Conservation (phyloP, 176 grass and related monocot genomes). For the Pontederia crassipes region DNA sequence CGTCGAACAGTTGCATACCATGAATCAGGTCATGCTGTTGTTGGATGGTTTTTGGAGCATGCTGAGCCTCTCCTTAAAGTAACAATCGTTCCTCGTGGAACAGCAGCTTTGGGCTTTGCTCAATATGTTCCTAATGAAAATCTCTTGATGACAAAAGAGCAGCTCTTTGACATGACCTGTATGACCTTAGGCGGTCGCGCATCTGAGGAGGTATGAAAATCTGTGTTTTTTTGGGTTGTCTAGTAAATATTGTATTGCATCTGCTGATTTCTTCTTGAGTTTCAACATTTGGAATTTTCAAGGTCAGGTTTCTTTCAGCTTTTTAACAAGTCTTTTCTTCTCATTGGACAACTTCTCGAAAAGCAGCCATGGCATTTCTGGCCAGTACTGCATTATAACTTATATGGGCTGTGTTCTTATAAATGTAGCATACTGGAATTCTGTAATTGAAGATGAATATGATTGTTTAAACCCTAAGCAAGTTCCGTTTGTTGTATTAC, state of each 20-base stretch:
- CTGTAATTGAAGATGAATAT: no score
- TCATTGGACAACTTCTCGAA: no score
- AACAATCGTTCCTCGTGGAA: conserved; percentile 87
- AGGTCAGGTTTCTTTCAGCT: no score
- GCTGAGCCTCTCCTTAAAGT: conserved; percentile 87
- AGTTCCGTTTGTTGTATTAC: no score
- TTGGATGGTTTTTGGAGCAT: conserved; percentile 95
- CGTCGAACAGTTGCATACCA: conserved; percentile 81
- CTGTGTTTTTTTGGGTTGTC: neutral
- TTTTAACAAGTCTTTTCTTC: no score
- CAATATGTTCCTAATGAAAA: conserved; percentile 85
- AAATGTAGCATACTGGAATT: no score
- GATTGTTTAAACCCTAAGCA: no score
- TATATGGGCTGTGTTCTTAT: no score
- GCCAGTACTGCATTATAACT: no score
- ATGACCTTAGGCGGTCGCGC: conserved; percentile 89
- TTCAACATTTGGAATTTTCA: no score
- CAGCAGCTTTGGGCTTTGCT: conserved; percentile 79
- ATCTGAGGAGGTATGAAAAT: conserved; percentile 56
- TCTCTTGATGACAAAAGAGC: conserved; percentile 93
- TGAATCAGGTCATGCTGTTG: conserved; percentile 92
- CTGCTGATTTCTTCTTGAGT: neutral
- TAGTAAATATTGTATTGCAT: neutral
- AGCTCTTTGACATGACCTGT: conserved; percentile 87
- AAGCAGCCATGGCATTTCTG: no score